Base-by-base conservation (phyloP, 2,329 filamentous ascomycete genomes). In the Lecanicillium sp. region DNA sequence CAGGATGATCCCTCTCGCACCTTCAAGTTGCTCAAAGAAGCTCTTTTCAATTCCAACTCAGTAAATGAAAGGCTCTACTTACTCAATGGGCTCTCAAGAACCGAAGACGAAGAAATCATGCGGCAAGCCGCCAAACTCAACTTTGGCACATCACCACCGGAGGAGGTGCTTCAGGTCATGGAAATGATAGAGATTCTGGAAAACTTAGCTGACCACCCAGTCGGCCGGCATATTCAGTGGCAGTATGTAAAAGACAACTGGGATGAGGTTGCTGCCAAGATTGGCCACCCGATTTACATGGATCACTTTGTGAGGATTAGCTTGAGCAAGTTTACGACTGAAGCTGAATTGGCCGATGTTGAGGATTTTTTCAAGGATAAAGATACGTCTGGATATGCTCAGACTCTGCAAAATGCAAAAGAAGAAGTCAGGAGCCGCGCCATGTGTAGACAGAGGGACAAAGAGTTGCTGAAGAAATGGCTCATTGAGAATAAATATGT, bases 61-160 rank as follows among this genome's bases (percentile, higher is more conserved):
- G 80, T 95, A 28, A 92, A 96, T 52, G 88, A 88, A 51, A 92
- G 88, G 61, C 87, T 95, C 50, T 84, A 94, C 47, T 83, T 79
- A 48, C 73, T 96, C 3, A 69, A 74, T 28, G 77, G 84, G 4
- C 72, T 96, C 33, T 87, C 88, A 28, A 77, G 80, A 28, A 78
- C 83, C 16, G 80, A 82, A 50, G 76, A 85, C 40, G 56, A 63
- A 11, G 74, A 78, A 8, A 66, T 95, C 20, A 78, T 94, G 39
- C 62, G 62, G 63, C 81, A 53, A 71, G 80, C 73, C 55, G 83
- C 68, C 51, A 81, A 62, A 75, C 95, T 89, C 61, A 83, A 94
- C 60, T 88, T 85, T 48, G 80, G 83, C 57, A 71, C 62, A 25
- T 68, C 69, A 2, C 71, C 71, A 2, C 70, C 71, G 2, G 63